Base-by-base conservation (phyloP, 2,329 filamentous ascomycete genomes). In the Lojkania enalia region DNA sequence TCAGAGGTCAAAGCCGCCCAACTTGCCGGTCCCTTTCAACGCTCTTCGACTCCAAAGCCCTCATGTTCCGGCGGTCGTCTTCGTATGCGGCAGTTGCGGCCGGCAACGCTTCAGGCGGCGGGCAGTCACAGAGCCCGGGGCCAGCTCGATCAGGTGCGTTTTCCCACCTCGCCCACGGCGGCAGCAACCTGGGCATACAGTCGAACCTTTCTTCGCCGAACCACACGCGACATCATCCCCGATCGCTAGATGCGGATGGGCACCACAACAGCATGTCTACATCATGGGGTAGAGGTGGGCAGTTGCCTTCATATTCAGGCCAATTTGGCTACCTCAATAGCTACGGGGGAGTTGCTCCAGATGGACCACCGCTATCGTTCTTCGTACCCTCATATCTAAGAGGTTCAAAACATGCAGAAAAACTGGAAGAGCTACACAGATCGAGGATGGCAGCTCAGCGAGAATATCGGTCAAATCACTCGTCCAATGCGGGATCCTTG, bases 381-480 rank as follows among this genome's bases (percentile, higher is more conserved):
- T 90, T 96, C 69, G 79, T 85, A 9, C 92, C 92, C 1, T 90
- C 89, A 4, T 96, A 96, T 71, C 79, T 97, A 33, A 77, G 79
- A 55, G 82, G 82, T 29, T 92, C 90, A 12, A 82, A 83, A 60
- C 91, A 96, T 69, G 83, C 92, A 41, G 81, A 86, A 58, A 84
- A 82, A 65, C 77, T 96, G 36, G 83, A 87, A 58, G 84, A 88
- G 49, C 82, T 80, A 45, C 80, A 90, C 66, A 81, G 77, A 65
- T 78, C 80, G 35, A 87, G 81, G 63, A 44, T 81, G 27, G 41
- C 72, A 66, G 67, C 77, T 14, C 75, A 77, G 52, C 73, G 69
- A 48, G 71, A 72, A 41, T 61, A 61, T 36, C 64, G 64, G 20
- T 71, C 73, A 19, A 61, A 69, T 15, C 72, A 73, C 41, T 70